Conservation (phyloP, 2,329 filamentous ascomycete genomes). For the Cadophora malorum region DNA sequence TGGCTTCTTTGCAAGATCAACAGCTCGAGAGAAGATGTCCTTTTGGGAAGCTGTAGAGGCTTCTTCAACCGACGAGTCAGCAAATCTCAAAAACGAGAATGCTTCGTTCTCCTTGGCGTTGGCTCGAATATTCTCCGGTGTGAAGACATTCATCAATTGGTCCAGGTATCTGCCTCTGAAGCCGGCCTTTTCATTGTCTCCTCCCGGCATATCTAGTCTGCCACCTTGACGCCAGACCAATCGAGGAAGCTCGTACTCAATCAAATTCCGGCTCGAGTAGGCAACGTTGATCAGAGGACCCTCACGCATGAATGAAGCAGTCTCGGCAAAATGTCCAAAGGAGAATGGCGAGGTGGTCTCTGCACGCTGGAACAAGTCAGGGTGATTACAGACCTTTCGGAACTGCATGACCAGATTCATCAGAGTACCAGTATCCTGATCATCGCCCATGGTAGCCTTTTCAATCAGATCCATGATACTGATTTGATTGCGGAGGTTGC, state of each 20-base stretch:
- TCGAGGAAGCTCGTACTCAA: slow-evolving; percentile 83
- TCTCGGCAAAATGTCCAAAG: slow-evolving; percentile 89
- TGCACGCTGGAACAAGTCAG: slow-evolving; percentile 93
- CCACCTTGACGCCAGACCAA: slow-evolving; percentile 84
- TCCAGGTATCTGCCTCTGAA: slow-evolving; percentile 79
- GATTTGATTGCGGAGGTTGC: slow-evolving; percentile 92
- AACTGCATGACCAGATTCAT: slow-evolving; percentile 99
- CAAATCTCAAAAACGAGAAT: slow-evolving; percentile 92
- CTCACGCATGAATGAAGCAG: slow-evolving; percentile 92
- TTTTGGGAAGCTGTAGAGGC: slow-evolving; percentile 72
- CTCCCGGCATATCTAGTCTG: slow-evolving; percentile 74
- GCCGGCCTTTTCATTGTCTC: slow-evolving; percentile 76
- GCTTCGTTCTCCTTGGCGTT: slow-evolving; percentile 66
- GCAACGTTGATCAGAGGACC: slow-evolving; percentile 78
- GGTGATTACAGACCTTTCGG: slow-evolving; percentile 98
- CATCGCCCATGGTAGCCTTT: slow-evolving; percentile 92
- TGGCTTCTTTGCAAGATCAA: slow-evolving; percentile 60
- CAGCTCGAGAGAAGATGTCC: slow-evolving; percentile 76
- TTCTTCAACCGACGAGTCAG: slow-evolving; percentile 77
- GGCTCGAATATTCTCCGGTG: slow-evolving; percentile 75
- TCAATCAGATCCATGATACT: slow-evolving; percentile 99
- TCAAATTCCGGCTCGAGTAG: slow-evolving; percentile 86
- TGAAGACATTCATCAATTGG: slow-evolving; percentile 91
- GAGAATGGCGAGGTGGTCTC: slow-evolving; percentile 89
- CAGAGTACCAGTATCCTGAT: slow-evolving; percentile 91